These are phyloP conservation scores for Penicillium subrubescens DNA, from an alignment of 495 filamentous ascomycete genomes.

Conservation along the genomic window DNA sequence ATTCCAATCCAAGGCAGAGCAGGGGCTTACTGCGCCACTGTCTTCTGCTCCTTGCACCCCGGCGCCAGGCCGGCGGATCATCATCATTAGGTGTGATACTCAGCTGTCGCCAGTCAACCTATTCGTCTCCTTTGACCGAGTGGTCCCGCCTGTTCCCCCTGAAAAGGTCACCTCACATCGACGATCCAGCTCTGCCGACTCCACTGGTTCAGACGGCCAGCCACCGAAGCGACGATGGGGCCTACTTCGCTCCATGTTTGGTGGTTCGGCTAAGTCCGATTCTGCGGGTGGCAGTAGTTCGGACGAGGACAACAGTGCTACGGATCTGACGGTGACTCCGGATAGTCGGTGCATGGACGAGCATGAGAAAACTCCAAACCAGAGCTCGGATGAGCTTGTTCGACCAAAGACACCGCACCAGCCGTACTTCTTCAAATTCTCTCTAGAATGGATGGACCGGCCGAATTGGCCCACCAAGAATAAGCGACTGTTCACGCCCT, in stretches of 20 bases:
- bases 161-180: slow-evolving; percentile 43
- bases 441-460: slow-evolving; percentile 71
- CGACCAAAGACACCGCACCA: slow-evolving; percentile 54
- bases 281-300: slow-evolving; percentile 37
- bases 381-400: slow-evolving; percentile 28
- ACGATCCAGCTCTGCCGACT: slow-evolving; percentile 39
- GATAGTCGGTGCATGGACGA: slow-evolving; percentile 36
- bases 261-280: slow-evolving; percentile 32
- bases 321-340: slow-evolving; percentile 29
- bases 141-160: slow-evolving; percentile 47
- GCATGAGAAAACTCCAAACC: slow-evolving; percentile 28
- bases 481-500: slow-evolving; percentile 68
- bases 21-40: slow-evolving; percentile 52
- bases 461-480: slow-evolving; percentile 55
- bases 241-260: slow-evolving; percentile 69
- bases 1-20: slow-evolving; percentile 66
- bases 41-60: slow-evolving; percentile 85
- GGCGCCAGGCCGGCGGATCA: slow-evolving; percentile 84
- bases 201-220: slow-evolving; percentile 26
- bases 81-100: slow-evolving; percentile 88
- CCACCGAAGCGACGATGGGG: slow-evolving; percentile 66
- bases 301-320: slow-evolving; percentile 38
- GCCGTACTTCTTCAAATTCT: slow-evolving; percentile 74
- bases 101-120: slow-evolving; percentile 57
- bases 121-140: slow-evolving; percentile 68